These are phyloP conservation scores for Petrea volubilis DNA, from an alignment of 257 asterid species.

Conservation along the genomic window DNA sequence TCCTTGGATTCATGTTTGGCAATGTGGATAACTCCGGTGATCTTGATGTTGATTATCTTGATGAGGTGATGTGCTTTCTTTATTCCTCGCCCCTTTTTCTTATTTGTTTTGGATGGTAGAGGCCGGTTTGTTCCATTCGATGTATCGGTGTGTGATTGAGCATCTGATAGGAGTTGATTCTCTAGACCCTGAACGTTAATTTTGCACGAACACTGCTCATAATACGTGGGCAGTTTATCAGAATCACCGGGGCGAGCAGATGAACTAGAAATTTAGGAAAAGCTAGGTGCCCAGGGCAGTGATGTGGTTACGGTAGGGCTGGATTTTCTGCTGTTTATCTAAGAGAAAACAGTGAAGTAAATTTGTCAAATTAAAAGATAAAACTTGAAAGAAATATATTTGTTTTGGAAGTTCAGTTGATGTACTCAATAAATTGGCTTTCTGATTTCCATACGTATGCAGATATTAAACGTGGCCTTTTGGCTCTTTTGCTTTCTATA, in stretches of 20 bases:
- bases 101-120: conserved; percentile 4
- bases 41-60: conserved; percentile 98
- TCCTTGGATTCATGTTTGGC: conserved; percentile 96
- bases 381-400: not conserved
- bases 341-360: not conserved
- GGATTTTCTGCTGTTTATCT: conserved; percentile 8
- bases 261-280: not conserved
- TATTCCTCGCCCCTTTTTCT: not conserved
- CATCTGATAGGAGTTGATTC: not conserved
- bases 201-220: not conserved
- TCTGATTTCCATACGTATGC: not conserved
- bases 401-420: conserved; percentile 1
- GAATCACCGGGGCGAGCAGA: not conserved
- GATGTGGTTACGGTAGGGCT: not conserved
- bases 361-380: not conserved
- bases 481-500: not conserved
- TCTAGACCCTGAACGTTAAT: not conserved
- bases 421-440: not conserved
- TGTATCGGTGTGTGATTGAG: not conserved
- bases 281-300: not conserved
- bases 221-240: not conserved
- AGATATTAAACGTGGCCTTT: not conserved
- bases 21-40: conserved; percentile 95
- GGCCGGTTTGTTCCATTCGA: not conserved
- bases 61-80: conserved; percentile 61